Conservation (phyloP, 129 eudicot species). For the Chrysanthemum seticuspe region DNA sequence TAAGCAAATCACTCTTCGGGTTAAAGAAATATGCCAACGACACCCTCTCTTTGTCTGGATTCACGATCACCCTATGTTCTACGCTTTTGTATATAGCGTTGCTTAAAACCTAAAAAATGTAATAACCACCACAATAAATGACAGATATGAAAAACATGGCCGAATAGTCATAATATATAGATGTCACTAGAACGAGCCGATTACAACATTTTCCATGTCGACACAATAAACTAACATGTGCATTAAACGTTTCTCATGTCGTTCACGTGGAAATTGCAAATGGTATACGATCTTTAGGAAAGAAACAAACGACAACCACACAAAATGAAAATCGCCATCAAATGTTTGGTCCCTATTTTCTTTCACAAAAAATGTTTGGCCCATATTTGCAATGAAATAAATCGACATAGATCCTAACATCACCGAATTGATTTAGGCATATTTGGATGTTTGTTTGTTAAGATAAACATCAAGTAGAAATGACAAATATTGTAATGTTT, state of each 20-base stretch:
- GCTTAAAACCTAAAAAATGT: slow-evolving; percentile 56
- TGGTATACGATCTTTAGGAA: neutral
- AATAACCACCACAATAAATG: neutral
- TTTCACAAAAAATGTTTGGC: neutral
- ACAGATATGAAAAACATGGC: neutral
- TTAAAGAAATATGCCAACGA: slow-evolving; percentile 84
- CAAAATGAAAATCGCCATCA: slow-evolving; percentile 6
- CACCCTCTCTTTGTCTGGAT: slow-evolving; percentile 61
- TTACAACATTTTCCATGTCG: too few species aligned
- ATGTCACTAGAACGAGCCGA: neutral
- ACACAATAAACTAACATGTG: slow-evolving; percentile 20
- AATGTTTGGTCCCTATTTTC: slow-evolving; percentile 14
- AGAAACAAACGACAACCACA: slow-evolving; percentile 16
- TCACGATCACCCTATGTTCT: slow-evolving; percentile 87
- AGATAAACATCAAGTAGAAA: too few species aligned
- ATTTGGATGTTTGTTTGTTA: too few species aligned
- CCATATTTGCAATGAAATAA: neutral
- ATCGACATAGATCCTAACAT: slow-evolving; percentile 3
- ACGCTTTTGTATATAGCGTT: slow-evolving; percentile 82
- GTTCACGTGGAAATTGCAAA: slow-evolving; percentile 13
- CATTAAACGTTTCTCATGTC: slow-evolving; percentile 3
- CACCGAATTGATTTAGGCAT: neutral
- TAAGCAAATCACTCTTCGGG: slow-evolving; percentile 66
- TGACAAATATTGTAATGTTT: too few species aligned
- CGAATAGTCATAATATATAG: too few species aligned